phyloP scores from a whole-genome alignment of 1,284 basidiomycete genomes.

The Leccinum pachyderme region DNA sequence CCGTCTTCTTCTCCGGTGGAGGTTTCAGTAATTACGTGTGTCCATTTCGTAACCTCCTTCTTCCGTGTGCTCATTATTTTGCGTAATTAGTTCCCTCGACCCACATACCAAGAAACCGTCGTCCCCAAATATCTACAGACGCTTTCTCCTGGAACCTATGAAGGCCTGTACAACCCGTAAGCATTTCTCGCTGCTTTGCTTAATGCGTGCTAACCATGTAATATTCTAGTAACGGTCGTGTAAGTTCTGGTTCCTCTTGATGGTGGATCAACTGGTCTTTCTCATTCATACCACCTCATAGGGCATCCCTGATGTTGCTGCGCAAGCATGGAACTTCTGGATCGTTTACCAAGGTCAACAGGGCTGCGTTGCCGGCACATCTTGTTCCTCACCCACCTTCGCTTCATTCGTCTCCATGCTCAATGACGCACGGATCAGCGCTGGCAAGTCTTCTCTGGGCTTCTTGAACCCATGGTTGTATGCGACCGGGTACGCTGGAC shows the following conservation, averaged over 20 bases:
- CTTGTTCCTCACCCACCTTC: constrained; percentile 35
- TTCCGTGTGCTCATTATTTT: background rate
- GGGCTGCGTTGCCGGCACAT: constrained; percentile 45
- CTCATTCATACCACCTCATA: constrained; percentile 26
- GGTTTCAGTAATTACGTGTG: constrained; percentile 50
- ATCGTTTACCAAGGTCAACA: constrained; percentile 10
- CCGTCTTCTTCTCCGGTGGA: constrained; percentile 59
- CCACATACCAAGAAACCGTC: constrained; percentile 14
- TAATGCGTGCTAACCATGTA: background rate
- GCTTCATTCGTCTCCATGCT: constrained; percentile 49
- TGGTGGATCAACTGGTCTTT: constrained; percentile 29
- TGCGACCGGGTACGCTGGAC: constrained; percentile 30
- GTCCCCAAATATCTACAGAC: constrained; percentile 39
- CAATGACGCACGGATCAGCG: constrained; percentile 54
- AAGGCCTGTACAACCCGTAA: constrained; percentile 60
- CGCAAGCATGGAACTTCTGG: constrained; percentile 36
- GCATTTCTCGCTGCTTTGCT: constrained; percentile 13
- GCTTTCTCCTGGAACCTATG: constrained; percentile 47
- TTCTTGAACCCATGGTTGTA: constrained; percentile 65
- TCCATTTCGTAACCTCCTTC: background rate
- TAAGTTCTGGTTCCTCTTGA: constrained; percentile 19
- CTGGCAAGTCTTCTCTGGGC: constrained; percentile 46
- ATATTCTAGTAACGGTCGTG: constrained; percentile 33
- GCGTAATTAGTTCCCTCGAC: constrained; percentile 18
- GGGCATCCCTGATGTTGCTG: constrained; percentile 62